Evolutionary conservation across 345 rosid genomes (phyloP).

Genomic region (Bruguiera parviflora): DNA sequence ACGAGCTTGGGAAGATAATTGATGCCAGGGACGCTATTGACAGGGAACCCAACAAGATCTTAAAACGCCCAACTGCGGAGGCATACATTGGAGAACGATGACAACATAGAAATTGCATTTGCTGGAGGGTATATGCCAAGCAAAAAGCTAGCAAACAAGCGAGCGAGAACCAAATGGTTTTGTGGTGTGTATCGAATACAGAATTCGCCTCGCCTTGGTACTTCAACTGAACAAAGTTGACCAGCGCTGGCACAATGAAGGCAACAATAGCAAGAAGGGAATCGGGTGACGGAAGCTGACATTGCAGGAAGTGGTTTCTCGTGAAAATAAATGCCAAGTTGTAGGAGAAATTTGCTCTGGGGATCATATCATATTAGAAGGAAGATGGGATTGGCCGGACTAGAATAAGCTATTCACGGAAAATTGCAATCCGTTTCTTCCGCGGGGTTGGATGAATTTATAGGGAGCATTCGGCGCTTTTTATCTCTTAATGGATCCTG

Average conservation of each 20-base stretch:
- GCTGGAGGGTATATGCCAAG: neutral
- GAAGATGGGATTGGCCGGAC: too few species aligned
- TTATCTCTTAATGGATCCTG: too few species aligned
- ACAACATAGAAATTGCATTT: neutral
- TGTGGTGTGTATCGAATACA: neutral
- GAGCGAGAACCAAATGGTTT: neutral
- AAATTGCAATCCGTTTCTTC: too few species aligned
- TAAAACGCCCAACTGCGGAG: neutral
- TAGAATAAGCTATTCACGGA: too few species aligned
- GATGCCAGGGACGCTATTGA: neutral
- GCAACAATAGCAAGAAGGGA: neutral
- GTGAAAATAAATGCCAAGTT: too few species aligned
- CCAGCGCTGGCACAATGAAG: neutral
- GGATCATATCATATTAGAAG: too few species aligned
- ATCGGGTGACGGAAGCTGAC: neutral
- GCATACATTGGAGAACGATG: neutral
- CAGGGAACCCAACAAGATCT: neutral
- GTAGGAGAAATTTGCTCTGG: too few species aligned
- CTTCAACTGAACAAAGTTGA: conserved; percentile 6
- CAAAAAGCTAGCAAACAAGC: neutral
- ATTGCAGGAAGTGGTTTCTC: too few species aligned
- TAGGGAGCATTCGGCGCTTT: too few species aligned
- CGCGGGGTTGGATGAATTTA: too few species aligned
- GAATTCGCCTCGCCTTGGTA: neutral
- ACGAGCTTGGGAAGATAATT: neutral